Base-by-base conservation (phyloP, 2,329 filamentous ascomycete species). In the Aspergillus sp. region DNA sequence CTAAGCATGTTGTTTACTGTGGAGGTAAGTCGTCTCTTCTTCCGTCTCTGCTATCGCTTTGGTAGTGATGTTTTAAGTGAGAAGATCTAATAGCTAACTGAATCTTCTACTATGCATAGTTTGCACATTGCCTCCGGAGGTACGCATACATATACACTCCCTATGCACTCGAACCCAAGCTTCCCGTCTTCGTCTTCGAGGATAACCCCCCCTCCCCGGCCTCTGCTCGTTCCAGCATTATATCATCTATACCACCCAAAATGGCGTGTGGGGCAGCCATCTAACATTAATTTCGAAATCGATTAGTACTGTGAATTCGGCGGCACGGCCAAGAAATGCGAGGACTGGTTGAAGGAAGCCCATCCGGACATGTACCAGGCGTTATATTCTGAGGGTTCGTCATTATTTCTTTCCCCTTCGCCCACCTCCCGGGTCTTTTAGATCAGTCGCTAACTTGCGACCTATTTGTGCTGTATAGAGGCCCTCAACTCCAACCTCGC, bases 241-340 rank as follows among this genome's bases (percentile, higher is more conserved):
- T 32, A 32, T 32, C 12, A 30, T 30, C 10, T 30, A 30, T 4
- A 30, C 4, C 28, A 10, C 10, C 28, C 4, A 30, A 30, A 30
- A 12, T 4, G 12, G 12, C 12, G 12, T 36, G 10, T 36, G 10
- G 0, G 32, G 10, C 12, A 36, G 12, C 12, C 10, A 36, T 12
- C 32, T 36, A 15, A 36, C 32, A 13, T 13, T 13, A 12, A 15
- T 13, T 36, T 13, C 12, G 12, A 13, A 30, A 30, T 30, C 28
- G 4, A 78, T 68, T 80, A 98, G 95, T 99, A 97, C 81, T 99
- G 95, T 83, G 95, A 99, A 81, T 98, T 97, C 79, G 95, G 95
- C 73, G 94, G 93, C 66, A 98, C 93, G 41, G 89, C 90, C 23
- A 97, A 92, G 80, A 99, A 97, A 81, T 99, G 95, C 81, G 90